A percentile compares a stretch with the other conserved stretches of the same genome.
These are phyloP conservation scores for Miamiensis avidus DNA, from an alignment of 169 alveolate species.

Conservation along the genomic window DNA sequence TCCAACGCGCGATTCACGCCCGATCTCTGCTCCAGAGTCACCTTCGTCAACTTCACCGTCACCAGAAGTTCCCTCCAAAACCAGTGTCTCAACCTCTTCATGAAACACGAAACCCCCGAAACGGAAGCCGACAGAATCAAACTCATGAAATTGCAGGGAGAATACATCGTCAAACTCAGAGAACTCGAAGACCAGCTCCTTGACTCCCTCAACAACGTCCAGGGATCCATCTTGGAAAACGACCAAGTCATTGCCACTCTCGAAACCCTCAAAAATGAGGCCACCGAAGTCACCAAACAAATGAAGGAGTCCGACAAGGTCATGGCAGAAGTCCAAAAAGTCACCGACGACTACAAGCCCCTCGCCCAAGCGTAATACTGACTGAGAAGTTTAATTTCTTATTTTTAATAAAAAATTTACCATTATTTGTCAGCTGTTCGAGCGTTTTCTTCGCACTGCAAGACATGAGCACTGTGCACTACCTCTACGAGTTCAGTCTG, in stretches of 20 bases:
- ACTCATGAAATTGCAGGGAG: slow-evolving; percentile 94
- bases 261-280: slow-evolving; percentile 93
- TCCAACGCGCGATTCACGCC: slow-evolving; percentile 96
- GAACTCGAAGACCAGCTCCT: slow-evolving; percentile 95
- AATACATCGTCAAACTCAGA: slow-evolving; percentile 88
- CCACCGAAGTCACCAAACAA: slow-evolving; percentile 91
- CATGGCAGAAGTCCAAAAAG: slow-evolving; percentile 92
- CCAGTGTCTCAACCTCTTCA: slow-evolving; percentile 91
- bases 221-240: slow-evolving; percentile 96
- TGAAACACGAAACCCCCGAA: slow-evolving; percentile 96
- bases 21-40: slow-evolving; percentile 96
- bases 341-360: slow-evolving; percentile 85
- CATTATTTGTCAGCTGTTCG: slow-evolving; percentile 1
- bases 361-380: slow-evolving; percentile 84
- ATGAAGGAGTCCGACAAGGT: slow-evolving; percentile 92
- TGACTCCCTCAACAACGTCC: slow-evolving; percentile 92
- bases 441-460: slow-evolving; percentile 71
- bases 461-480: slow-evolving; percentile 88
- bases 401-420: slow-evolving; percentile 79
- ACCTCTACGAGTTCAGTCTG: slow-evolving; percentile 93
- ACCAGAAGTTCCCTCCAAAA: slow-evolving; percentile 95
- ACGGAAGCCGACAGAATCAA: slow-evolving; percentile 94
- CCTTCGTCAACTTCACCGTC: slow-evolving; percentile 96
- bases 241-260: slow-evolving; percentile 89
- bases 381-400: slow-evolving; percentile 43